A percentile compares a stretch with the other conserved stretches of the same genome.
Evolutionary conservation across 2,329 filamentous ascomycete genomes (phyloP).

Genomic region (Mycogone perniciosa): DNA sequence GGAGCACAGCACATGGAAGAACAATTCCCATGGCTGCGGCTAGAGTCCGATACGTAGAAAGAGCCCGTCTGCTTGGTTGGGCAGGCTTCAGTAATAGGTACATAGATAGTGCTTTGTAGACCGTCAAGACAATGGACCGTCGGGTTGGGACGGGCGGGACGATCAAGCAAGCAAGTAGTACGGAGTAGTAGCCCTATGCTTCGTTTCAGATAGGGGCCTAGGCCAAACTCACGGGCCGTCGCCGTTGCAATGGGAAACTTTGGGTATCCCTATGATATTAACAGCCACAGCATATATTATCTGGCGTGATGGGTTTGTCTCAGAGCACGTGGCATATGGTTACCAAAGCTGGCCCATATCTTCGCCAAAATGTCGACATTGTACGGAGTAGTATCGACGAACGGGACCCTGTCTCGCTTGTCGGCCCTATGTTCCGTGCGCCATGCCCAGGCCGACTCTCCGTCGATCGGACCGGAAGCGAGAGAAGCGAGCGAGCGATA

Average conservation of each 20-base stretch:
- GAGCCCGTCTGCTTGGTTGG: too few relatives aligned
- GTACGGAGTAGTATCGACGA: not conserved
- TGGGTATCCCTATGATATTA: not conserved
- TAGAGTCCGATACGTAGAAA: too few relatives aligned
- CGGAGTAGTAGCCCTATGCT: not conserved
- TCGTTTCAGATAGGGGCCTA: conserved; percentile 16
- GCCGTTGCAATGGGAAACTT: conserved; percentile 7
- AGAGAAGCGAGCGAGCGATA: not conserved
- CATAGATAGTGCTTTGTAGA: too few relatives aligned
- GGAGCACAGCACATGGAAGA: too few relatives aligned
- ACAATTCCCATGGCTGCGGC: too few relatives aligned
- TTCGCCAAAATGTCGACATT: not conserved
- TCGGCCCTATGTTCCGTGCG: conserved; percentile 1
- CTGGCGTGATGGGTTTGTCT: not conserved
- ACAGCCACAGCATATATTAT: not conserved
- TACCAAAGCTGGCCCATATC: not conserved
- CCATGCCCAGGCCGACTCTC: conserved; percentile 4
- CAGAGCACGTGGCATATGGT: not conserved
- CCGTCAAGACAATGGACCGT: too few relatives aligned
- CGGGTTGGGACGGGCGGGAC: conserved; percentile 17
- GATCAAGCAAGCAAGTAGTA: conserved; percentile 19
- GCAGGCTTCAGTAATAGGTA: too few relatives aligned
- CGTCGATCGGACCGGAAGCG: not conserved
- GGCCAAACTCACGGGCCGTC: conserved; percentile 9
- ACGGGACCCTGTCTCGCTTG: not conserved